Conservation (phyloP, 192 early-diverging fungal genomes). For the Mortierella claussenii region DNA sequence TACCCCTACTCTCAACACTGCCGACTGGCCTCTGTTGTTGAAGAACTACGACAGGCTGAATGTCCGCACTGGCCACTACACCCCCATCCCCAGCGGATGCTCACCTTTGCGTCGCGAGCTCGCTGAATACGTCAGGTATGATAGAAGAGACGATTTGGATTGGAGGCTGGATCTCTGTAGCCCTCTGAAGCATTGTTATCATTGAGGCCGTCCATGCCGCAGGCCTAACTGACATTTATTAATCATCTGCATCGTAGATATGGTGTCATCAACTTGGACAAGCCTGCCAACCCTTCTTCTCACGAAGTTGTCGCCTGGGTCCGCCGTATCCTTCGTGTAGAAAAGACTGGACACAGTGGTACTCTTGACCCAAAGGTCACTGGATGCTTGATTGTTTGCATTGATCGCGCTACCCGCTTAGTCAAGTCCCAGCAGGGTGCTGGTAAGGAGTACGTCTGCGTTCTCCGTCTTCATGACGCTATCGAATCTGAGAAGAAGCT, state of each 20-base stretch:
- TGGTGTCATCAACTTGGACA: constrained; percentile 99
- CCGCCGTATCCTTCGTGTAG: constrained; percentile 93
- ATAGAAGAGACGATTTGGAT: too few relatives aligned
- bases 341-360: constrained; percentile 99
- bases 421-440: constrained; percentile 99
- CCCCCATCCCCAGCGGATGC: constrained; percentile 94
- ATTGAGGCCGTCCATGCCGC: too few relatives aligned
- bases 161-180: too few relatives aligned
- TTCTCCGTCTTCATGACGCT: constrained; percentile 95
- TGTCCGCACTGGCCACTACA: constrained; percentile 97
- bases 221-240: neutral
- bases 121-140: constrained; percentile 84
- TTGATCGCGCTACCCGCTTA: constrained; percentile 97
- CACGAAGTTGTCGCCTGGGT: constrained; percentile 99
- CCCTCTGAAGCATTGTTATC: too few relatives aligned
- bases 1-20: constrained; percentile 88
- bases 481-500: constrained; percentile 92
- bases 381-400: constrained; percentile 98
- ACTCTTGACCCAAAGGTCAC: constrained; percentile 99
- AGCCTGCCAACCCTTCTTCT: constrained; percentile 99
- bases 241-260: constrained; percentile 65
- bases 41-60: constrained; percentile 99
- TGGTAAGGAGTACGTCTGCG: constrained; percentile 98
- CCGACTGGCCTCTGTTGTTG: constrained; percentile 95
- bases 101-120: constrained; percentile 95